Percentiles rank a stretch among this genome's conserved stretches.
Evolutionary conservation across 202 grass and related monocot species (phyloP).

Genomic region (Schoenoplectus tabernaemontani): DNA sequence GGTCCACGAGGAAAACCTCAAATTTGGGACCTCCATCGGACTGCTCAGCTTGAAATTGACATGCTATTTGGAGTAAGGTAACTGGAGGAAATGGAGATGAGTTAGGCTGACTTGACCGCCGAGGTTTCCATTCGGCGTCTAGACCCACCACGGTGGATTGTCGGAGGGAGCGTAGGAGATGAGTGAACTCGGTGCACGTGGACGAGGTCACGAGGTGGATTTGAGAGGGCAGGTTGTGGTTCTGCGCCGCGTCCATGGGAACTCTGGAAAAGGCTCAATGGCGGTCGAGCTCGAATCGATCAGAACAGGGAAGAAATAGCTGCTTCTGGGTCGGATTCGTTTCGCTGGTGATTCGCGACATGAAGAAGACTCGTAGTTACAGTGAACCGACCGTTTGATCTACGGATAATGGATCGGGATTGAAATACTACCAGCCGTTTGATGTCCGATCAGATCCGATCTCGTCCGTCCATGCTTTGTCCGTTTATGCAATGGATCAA

Average conservation of each 20-base stretch:
- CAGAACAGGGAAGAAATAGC: not conserved
- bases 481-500: too few relatives aligned
- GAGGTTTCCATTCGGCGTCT: constrained; percentile 94
- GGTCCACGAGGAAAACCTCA: constrained; percentile 70
- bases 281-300: not conserved
- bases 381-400: not conserved
- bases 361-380: not conserved
- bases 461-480: too few relatives aligned
- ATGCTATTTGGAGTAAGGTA: constrained; percentile 66
- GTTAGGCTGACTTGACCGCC: constrained; percentile 16
- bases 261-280: not conserved
- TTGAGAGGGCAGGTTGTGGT: constrained; percentile 11
- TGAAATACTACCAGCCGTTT: too few relatives aligned
- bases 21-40: not conserved
- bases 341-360: not conserved
- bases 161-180: constrained; percentile 38
- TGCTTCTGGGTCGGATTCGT: not conserved
- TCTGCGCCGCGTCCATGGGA: constrained; percentile 37
- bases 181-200: constrained; percentile 38
- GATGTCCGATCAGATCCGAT: not conserved
- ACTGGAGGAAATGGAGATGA: constrained; percentile 45
- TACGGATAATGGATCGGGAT: too few relatives aligned
- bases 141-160: constrained; percentile 44
- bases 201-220: constrained; percentile 47
- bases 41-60: constrained; percentile 11